Conservation (phyloP, 2,329 filamentous ascomycete genomes). For the Aspergillus glaucus region DNA sequence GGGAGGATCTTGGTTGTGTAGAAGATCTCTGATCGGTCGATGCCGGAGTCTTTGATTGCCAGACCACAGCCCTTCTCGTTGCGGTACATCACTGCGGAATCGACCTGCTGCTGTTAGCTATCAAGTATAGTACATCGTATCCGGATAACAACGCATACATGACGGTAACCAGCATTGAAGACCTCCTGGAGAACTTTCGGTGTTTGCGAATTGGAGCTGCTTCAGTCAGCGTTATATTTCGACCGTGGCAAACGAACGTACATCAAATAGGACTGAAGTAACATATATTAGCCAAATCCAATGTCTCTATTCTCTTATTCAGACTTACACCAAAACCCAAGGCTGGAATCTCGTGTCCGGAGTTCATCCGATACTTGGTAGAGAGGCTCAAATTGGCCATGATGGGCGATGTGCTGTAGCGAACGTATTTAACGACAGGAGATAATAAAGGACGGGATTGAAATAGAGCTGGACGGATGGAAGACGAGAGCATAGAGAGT, state of each 20-base stretch:
- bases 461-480: background rate
- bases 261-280: slow-evolving; percentile 28
- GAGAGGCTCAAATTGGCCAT: slow-evolving; percentile 18
- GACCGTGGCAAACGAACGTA: slow-evolving; percentile 5
- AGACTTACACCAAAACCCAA: slow-evolving; percentile 53
- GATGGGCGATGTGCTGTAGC: slow-evolving; percentile 1
- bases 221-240: background rate
- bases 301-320: background rate
- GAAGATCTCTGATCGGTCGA: slow-evolving; percentile 65
- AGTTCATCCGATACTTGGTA: slow-evolving; percentile 48
- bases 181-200: slow-evolving; percentile 23
- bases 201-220: slow-evolving; percentile 21
- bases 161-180: slow-evolving; percentile 24
- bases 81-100: slow-evolving; percentile 59
- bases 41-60: slow-evolving; percentile 53
- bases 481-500: background rate
- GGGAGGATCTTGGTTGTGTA: slow-evolving; percentile 73
- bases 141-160: slow-evolving; percentile 15
- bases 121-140: background rate
- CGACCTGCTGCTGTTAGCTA: slow-evolving; percentile 31
- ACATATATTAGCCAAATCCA: background rate
- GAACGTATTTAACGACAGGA: background rate
- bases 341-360: slow-evolving; percentile 56
- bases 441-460: background rate
- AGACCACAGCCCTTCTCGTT: slow-evolving; percentile 67